Percentiles rank a stretch among this genome's conserved stretches.
phyloP scores from a whole-genome alignment of 176 grass and related monocot genomes.

The Calamus simplicifolius region DNA sequence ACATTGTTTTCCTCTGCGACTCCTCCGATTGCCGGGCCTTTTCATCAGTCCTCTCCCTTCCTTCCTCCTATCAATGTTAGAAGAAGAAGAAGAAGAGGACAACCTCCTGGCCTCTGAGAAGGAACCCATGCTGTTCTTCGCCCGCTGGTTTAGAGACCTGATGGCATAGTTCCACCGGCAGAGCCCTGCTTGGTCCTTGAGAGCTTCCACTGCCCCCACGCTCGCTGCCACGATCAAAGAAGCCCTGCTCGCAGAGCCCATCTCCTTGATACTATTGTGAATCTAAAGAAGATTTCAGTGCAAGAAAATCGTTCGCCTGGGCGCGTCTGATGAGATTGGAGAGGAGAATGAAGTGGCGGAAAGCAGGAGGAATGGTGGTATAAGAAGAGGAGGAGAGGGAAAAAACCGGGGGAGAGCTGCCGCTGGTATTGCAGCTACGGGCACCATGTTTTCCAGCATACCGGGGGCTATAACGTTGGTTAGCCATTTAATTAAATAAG shows the following conservation, averaged over 20 bases:
- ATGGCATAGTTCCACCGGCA: slow-evolving; percentile 72
- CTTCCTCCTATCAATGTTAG: slow-evolving; percentile 6
- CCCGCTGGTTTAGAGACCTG: slow-evolving; percentile 22
- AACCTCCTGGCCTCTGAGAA: slow-evolving; percentile 18
- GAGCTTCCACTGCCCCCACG: slow-evolving; percentile 52
- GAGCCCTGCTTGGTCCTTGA: slow-evolving; percentile 60
- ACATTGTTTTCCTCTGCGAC: slow-evolving; percentile 49
- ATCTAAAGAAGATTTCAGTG: no score
- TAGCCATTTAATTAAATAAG: no score
- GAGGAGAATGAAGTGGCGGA: no score
- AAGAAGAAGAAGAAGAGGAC: background rate
- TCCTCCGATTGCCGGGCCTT: slow-evolving; percentile 38
- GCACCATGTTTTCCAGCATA: no score
- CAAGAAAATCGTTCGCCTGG: no score
- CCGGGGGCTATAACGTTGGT: no score
- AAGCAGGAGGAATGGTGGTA: no score
- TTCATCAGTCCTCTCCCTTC: background rate
- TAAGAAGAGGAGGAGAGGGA: no score
- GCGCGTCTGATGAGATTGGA: no score
- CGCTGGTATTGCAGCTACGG: no score
- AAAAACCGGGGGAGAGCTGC: no score
- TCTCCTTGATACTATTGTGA: background rate
- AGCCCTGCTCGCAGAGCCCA: slow-evolving; percentile 28
- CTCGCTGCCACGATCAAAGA: slow-evolving; percentile 47
- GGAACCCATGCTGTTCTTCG: slow-evolving; percentile 17